Percentiles rank a stretch among this genome's conserved stretches.
Conservation (phyloP, 768 basidiomycete genomes). For the Hortiboletus campestris region DNA sequence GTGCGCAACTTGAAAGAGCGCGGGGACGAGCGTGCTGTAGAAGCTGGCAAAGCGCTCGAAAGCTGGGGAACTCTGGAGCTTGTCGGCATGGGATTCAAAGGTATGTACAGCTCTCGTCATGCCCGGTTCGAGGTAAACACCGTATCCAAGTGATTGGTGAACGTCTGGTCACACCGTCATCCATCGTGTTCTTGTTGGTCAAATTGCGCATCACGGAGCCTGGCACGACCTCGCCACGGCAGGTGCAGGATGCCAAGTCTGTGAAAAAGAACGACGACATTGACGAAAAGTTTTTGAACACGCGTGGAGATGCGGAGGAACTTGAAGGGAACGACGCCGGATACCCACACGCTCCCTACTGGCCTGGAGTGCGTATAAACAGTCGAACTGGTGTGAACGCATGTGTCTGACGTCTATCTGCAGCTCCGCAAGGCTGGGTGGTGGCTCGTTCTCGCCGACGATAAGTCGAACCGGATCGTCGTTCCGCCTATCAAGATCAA, state of each 20-base stretch:
- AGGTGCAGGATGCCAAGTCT: conserved; percentile 42
- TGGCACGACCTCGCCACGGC: conserved; percentile 28
- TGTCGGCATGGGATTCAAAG: conserved; percentile 82
- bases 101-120: conserved; percentile 38
- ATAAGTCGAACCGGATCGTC: conserved; percentile 79
- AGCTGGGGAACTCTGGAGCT: conserved; percentile 78
- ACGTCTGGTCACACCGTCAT: conserved; percentile 78
- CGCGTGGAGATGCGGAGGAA: conserved; percentile 63
- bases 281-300: conserved; percentile 68
- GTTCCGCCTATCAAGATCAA: conserved; percentile 82
- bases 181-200: conserved; percentile 83
- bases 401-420: not conserved
- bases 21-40: conserved; percentile 16
- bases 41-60: conserved; percentile 54
- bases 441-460: conserved; percentile 90
- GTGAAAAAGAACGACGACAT: conserved; percentile 52
- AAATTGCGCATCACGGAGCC: conserved; percentile 76
- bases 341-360: conserved; percentile 88
- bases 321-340: conserved; percentile 45
- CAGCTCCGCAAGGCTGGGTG: conserved; percentile 88
- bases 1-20: conserved; percentile 17
- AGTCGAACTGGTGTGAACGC: not conserved
- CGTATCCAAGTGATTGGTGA: conserved; percentile 78
- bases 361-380: conserved; percentile 70
- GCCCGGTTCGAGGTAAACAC: not conserved